phyloP scores from a whole-genome alignment of 306 rosid species.

The Cucumis melo region DNA sequence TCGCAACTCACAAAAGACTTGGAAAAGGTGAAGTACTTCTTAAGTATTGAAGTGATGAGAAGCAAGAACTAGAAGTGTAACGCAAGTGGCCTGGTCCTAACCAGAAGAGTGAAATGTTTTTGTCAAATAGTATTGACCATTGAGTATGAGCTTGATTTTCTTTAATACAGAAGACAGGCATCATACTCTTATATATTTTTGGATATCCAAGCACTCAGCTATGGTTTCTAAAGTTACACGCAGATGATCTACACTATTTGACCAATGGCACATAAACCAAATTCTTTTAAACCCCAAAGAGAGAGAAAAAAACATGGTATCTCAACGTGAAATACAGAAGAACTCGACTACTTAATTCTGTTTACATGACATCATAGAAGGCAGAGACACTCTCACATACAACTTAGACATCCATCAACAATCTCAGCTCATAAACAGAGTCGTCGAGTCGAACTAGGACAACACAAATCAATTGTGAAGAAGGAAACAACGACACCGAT shows the following conservation, averaged over 20 bases:
- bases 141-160: not conserved
- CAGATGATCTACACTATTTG: not conserved
- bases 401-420: not conserved
- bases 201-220: not conserved
- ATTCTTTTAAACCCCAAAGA: not conserved
- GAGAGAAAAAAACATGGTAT: not conserved
- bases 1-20: not conserved
- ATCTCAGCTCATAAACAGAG: not conserved
- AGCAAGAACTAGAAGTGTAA: not conserved
- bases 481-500: not conserved
- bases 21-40: not conserved
- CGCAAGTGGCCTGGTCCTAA: no score
- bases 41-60: not conserved
- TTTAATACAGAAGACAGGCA: not conserved
- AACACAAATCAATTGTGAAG: not conserved
- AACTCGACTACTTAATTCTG: not conserved
- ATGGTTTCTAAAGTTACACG: not conserved
- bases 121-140: not conserved
- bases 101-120: not conserved
- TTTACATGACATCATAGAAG: not conserved
- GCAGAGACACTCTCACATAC: not conserved
- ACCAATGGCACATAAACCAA: not conserved
- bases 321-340: not conserved
- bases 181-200: not conserved
- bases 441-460: not conserved